Conservation (phyloP, 306 rosid species). For the Phaseolus lunatus region DNA sequence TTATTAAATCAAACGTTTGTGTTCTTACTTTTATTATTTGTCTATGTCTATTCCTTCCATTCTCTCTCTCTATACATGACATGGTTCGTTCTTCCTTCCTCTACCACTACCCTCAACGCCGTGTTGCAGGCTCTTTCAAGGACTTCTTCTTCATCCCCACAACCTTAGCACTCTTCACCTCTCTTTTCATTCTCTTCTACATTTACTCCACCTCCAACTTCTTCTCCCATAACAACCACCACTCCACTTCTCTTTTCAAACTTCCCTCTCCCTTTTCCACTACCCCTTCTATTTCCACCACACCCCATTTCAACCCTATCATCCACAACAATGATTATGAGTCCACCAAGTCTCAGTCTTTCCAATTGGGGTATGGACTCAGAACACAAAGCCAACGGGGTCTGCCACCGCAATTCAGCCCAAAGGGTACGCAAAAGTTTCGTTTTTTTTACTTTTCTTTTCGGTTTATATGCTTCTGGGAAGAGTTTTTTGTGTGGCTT, state of each 20-base stretch:
- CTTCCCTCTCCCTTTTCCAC: constrained; percentile 15
- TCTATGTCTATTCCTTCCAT: background rate
- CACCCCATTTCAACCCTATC: constrained; percentile 1
- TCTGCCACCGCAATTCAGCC: constrained; percentile 27
- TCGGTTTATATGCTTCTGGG: constrained; percentile 16
- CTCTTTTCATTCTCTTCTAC: constrained; percentile 59
- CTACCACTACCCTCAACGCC: constrained; percentile 42
- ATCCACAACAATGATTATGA: constrained; percentile 36
- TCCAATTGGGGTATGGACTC: constrained; percentile 8
- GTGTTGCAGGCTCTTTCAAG: constrained; percentile 42
- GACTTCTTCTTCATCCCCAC: constrained; percentile 61
- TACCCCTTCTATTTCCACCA: background rate
- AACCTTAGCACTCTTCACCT: constrained; percentile 58
- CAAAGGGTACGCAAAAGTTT: constrained; percentile 50
- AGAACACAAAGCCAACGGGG: constrained; percentile 51
- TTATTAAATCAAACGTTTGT: background rate
- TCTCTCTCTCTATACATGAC: constrained; percentile 1
- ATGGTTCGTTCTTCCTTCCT: constrained; percentile 54
- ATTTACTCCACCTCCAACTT: constrained; percentile 60
- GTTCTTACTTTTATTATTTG: background rate
- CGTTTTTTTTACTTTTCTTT: background rate
- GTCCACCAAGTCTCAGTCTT: constrained; percentile 24
- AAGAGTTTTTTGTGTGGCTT: background rate
- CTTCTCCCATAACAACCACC: constrained; percentile 46
- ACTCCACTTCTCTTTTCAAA: constrained; percentile 29